These are phyloP conservation scores for Pneumocystis carinii DNA, from an alignment of 1,139 yeast species.

Conservation along the genomic window DNA sequence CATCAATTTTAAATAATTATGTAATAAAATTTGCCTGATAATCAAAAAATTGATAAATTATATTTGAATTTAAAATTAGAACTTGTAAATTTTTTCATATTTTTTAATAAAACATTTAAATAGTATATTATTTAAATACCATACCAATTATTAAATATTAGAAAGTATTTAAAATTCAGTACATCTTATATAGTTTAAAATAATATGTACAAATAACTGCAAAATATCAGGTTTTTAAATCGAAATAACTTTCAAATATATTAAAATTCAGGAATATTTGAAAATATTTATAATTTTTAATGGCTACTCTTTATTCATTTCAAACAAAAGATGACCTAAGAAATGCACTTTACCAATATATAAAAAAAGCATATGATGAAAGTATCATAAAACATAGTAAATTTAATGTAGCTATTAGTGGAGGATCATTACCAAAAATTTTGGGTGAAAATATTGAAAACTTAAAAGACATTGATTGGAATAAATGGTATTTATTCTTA, in stretches of 20 bases:
- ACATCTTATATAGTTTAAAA: no score
- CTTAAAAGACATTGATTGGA: constrained; percentile 62
- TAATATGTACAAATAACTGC: no score
- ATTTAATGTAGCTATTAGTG: constrained; percentile 80
- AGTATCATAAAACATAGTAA: constrained; percentile 38
- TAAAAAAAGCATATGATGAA: constrained; percentile 63
- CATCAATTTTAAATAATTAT: no score
- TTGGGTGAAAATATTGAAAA: constrained; percentile 69
- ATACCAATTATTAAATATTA: neutral
- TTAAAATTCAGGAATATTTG: neutral
- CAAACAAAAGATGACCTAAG: constrained; percentile 7
- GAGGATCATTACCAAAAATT: constrained; percentile 81
- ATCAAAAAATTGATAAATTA: no score
- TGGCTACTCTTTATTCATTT: constrained; percentile 12
- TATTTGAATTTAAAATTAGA: no score
- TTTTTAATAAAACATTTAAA: neutral
- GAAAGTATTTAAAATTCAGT: neutral
- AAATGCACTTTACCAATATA: constrained; percentile 36
- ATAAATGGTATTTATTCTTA: constrained; percentile 46
- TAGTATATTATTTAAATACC: neutral
- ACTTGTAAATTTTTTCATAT: neutral
- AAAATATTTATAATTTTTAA: neutral
- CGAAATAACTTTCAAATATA: neutral
- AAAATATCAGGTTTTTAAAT: neutral
- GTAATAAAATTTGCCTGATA: no score